Evolutionary conservation across 176 grass and related monocot species (phyloP).

Genomic region (Typha latifolia): DNA sequence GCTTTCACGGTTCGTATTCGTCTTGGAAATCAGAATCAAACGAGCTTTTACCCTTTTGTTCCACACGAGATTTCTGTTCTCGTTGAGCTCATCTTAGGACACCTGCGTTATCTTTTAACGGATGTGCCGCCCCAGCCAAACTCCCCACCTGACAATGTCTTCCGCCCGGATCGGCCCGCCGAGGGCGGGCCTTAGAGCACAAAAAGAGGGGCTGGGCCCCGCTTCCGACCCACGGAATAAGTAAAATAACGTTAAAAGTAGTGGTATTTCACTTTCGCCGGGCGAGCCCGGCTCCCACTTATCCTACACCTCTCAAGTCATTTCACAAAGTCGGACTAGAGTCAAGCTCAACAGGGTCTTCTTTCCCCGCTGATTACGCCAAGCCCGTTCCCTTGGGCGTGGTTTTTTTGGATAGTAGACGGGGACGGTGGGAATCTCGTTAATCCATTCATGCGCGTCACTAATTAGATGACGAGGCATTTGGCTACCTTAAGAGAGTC

Average conservation of each 20-base stretch:
- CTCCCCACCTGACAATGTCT: conserved; percentile 58
- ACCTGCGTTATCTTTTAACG: conserved; percentile 57
- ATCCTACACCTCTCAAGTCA: too few species aligned
- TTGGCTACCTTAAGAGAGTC: conserved; percentile 49
- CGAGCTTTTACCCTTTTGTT: conserved; percentile 68
- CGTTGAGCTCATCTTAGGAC: conserved; percentile 59
- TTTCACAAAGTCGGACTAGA: too few species aligned
- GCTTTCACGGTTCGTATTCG: conserved; percentile 64
- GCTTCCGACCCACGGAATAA: too few species aligned
- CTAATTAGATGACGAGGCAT: conserved; percentile 60
- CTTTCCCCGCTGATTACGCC: too few species aligned
- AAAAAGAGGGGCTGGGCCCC: too few species aligned
- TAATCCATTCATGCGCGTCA: conserved; percentile 63
- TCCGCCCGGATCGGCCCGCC: conserved; percentile 33
- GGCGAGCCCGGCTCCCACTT: too few species aligned
- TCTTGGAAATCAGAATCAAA: conserved; percentile 68
- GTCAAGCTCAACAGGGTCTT: too few species aligned
- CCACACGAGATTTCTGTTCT: conserved; percentile 53
- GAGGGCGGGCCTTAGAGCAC: not conserved
- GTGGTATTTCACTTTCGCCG: too few species aligned
- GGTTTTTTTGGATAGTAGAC: conserved; percentile 28
- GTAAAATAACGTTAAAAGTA: too few species aligned
- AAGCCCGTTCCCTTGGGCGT: conserved; percentile 10
- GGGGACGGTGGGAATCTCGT: conserved; percentile 27
- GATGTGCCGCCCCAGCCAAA: conserved; percentile 55